Evolutionary conservation across 306 rosid genomes (phyloP).

Genomic region (Argentina anserina): DNA sequence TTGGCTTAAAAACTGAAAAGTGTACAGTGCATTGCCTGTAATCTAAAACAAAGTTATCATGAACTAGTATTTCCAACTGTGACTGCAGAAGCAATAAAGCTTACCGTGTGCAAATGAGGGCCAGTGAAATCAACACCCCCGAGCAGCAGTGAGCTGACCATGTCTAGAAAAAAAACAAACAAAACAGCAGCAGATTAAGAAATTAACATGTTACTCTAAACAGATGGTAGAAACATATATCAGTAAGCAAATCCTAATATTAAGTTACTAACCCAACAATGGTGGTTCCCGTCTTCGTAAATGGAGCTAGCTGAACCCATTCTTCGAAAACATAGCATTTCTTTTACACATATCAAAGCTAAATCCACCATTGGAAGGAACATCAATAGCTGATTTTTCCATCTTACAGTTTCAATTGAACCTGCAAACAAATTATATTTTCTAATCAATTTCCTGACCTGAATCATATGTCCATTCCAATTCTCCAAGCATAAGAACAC

Average conservation of each 20-base stretch:
- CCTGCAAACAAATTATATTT: conserved; percentile 7
- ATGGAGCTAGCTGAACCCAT: conserved; percentile 55
- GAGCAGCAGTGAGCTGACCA: conserved; percentile 98
- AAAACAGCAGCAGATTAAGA: conserved; percentile 20
- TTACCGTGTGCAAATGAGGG: conserved; percentile 89
- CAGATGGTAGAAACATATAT: neutral
- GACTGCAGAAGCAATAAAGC: conserved; percentile 28
- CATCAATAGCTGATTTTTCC: conserved; percentile 43
- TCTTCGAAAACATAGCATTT: conserved; percentile 71
- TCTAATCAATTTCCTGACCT: neutral
- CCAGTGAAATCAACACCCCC: conserved; percentile 96
- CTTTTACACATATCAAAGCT: conserved; percentile 30
- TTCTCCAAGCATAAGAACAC: neutral
- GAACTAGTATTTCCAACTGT: too few species aligned
- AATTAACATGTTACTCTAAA: too few species aligned
- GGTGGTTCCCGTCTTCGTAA: conserved; percentile 84
- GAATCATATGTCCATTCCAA: neutral
- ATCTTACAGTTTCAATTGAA: conserved; percentile 28
- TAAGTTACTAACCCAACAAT: conserved; percentile 38
- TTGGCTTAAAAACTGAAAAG: too few species aligned
- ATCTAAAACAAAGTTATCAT: too few species aligned
- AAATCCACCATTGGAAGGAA: conserved; percentile 86
- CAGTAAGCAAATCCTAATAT: neutral
- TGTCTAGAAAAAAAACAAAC: conserved; percentile 47
- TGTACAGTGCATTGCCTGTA: too few species aligned